Conservation (phyloP, 2,329 filamentous ascomycete genomes). For the Daldinia sp. region DNA sequence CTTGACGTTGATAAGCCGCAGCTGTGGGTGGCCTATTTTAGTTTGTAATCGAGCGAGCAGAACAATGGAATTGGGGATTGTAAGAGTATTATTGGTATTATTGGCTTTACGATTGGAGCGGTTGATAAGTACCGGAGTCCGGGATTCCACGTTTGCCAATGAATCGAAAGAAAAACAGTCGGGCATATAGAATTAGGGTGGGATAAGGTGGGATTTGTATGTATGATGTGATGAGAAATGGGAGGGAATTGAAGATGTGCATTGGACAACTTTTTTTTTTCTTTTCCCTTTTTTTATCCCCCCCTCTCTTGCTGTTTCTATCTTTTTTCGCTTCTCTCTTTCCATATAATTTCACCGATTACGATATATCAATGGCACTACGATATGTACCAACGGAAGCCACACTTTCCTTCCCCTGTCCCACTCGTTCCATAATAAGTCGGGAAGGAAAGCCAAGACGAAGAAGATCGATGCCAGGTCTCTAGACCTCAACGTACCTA, state of each 20-base stretch:
- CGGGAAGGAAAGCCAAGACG: not conserved
- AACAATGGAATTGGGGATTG: conserved; percentile 18
- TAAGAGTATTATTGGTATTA: not conserved
- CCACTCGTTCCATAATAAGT: not conserved
- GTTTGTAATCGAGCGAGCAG: conserved; percentile 29
- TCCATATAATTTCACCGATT: conserved; percentile 17
- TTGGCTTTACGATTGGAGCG: conserved; percentile 28
- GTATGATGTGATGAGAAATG: conserved; percentile 9
- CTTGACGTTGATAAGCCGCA: conserved; percentile 31
- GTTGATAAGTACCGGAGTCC: conserved; percentile 29
- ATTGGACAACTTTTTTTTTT: not conserved
- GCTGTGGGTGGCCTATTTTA: conserved; percentile 28
- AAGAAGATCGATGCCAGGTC: not conserved
- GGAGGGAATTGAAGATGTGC: not conserved
- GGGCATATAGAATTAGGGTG: conserved; percentile 28
- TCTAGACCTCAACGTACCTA: not conserved
- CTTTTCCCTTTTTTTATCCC: not conserved
- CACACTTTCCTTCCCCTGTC: not conserved
- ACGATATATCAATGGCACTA: conserved; percentile 3
- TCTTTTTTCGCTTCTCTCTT: not conserved
- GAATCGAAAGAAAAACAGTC: conserved; percentile 18
- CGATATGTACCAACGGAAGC: conserved; percentile 8
- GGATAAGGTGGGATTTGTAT: conserved; percentile 32
- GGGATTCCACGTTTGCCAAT: conserved; percentile 25
- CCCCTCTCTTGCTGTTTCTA: not conserved